Conservation (phyloP, 1,284 basidiomycete genomes). For the Ceratobasidium sp. region DNA sequence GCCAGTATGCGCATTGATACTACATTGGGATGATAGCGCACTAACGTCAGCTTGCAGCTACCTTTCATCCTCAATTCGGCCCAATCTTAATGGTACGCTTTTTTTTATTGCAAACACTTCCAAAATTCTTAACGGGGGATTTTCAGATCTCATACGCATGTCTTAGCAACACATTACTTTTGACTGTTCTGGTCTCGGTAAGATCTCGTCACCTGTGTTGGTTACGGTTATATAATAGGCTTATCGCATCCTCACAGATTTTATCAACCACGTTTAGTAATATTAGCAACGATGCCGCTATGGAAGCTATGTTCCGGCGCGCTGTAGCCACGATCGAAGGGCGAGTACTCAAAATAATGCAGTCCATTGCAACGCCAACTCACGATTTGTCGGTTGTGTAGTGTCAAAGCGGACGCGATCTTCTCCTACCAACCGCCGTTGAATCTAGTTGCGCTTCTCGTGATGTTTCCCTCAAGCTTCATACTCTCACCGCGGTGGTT, state of each 20-base stretch:
- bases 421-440: conserved; percentile 95
- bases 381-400: conserved; percentile 52
- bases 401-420: conserved; percentile 86
- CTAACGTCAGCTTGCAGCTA: conserved; percentile 52
- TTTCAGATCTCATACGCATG: conserved; percentile 38
- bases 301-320: conserved; percentile 93
- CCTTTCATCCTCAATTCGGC: conserved; percentile 85
- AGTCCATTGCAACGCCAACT: conserved; percentile 51
- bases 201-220: conserved; percentile 52
- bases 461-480: conserved; percentile 86
- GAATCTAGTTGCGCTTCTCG: conserved; percentile 81
- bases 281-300: conserved; percentile 90
- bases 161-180: conserved; percentile 3
- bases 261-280: conserved; percentile 92
- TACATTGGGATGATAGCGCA: not conserved
- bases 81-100: conserved; percentile 79
- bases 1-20: conserved; percentile 65
- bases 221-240: conserved; percentile 71
- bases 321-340: conserved; percentile 92
- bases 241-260: conserved; percentile 82
- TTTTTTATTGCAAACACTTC: not conserved
- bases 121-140: not conserved
- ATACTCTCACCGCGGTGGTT: conserved; percentile 63
- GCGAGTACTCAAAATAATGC: conserved; percentile 54
- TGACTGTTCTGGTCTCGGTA: conserved; percentile 30